A percentile compares a stretch with the other conserved stretches of the same genome.
phyloP scores from a whole-genome alignment of 768 basidiomycete species.

The Tephrocybe sp. region DNA sequence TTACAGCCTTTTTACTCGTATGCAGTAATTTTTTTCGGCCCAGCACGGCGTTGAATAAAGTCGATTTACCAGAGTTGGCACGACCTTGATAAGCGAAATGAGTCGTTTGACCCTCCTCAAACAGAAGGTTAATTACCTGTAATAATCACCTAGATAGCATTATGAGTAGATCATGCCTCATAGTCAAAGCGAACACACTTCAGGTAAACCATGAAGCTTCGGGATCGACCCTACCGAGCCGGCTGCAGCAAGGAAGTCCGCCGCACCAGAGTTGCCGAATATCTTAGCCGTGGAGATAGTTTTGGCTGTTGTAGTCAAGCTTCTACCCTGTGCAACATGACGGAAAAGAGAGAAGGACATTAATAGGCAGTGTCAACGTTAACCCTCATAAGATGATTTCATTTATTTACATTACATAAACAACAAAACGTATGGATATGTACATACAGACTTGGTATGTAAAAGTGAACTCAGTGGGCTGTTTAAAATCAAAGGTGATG shows the following conservation, averaged over 20 bases:
- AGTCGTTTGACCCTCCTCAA: neutral
- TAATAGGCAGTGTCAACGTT: neutral
- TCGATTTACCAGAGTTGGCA: slow-evolving; percentile 79
- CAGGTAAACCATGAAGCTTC: slow-evolving; percentile 40
- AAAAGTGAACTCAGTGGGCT: no score
- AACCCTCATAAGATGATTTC: neutral
- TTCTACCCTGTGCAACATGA: slow-evolving; percentile 6
- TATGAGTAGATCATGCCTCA: neutral
- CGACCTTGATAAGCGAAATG: slow-evolving; percentile 47
- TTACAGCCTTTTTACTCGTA: slow-evolving; percentile 71
- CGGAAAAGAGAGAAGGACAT: slow-evolving; percentile 12
- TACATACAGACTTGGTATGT: no score
- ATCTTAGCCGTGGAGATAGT: slow-evolving; percentile 17
- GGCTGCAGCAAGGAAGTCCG: slow-evolving; percentile 41
- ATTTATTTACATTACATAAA: no score
- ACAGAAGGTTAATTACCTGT: slow-evolving; percentile 30
- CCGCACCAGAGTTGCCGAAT: slow-evolving; percentile 29
- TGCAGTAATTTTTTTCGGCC: slow-evolving; percentile 55
- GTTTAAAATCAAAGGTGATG: no score
- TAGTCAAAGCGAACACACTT: slow-evolving; percentile 29
- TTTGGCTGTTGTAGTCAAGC: neutral
- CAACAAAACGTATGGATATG: no score
- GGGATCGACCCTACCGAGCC: slow-evolving; percentile 37
- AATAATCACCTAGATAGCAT: slow-evolving; percentile 38
- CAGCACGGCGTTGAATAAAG: slow-evolving; percentile 68